Evolutionary conservation across 2,329 filamentous ascomycete genomes (phyloP).

Genomic region (Mycocentrospora acerina): DNA sequence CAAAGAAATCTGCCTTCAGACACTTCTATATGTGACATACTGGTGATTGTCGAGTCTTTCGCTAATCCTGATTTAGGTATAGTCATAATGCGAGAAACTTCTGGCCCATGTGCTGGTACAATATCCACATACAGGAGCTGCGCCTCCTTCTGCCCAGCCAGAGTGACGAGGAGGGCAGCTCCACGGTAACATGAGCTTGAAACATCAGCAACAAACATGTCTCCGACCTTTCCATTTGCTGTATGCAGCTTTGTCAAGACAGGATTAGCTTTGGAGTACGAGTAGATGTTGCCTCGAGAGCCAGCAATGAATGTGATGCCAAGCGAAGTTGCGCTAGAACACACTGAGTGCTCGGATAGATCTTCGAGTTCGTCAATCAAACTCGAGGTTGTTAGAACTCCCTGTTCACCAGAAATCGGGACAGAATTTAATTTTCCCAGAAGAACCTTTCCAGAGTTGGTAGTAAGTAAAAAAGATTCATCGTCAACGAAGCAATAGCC

Average conservation of each 20-base stretch:
- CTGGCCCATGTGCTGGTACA: neutral
- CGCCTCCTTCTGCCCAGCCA: constrained; percentile 40
- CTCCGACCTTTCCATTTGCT: constrained; percentile 44
- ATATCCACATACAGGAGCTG: constrained; percentile 30
- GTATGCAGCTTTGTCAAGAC: constrained; percentile 26
- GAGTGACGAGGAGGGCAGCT: constrained; percentile 40
- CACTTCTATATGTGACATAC: constrained; percentile 42
- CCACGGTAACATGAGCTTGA: neutral
- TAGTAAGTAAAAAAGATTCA: constrained; percentile 58
- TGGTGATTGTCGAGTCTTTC: constrained; percentile 54
- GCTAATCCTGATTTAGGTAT: constrained; percentile 33
- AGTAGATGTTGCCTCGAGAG: constrained; percentile 46
- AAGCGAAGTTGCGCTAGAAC: constrained; percentile 40
- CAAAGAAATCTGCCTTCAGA: constrained; percentile 39
- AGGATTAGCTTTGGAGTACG: constrained; percentile 28
- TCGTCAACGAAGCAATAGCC: constrained; percentile 65
- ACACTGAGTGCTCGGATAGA: constrained; percentile 52
- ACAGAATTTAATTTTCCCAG: constrained; percentile 28
- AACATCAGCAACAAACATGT: constrained; percentile 34
- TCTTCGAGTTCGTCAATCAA: constrained; percentile 38
- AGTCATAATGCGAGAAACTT: constrained; percentile 4
- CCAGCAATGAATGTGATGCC: constrained; percentile 51
- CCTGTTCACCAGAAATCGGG: neutral
- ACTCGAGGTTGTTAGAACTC: constrained; percentile 19
- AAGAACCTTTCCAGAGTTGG: constrained; percentile 59